Evolutionary conservation across 2,329 filamentous ascomycete genomes (phyloP), one percentile per base, ranked within the genome.

Genomic region (Ceratocystis papillata): DNA sequence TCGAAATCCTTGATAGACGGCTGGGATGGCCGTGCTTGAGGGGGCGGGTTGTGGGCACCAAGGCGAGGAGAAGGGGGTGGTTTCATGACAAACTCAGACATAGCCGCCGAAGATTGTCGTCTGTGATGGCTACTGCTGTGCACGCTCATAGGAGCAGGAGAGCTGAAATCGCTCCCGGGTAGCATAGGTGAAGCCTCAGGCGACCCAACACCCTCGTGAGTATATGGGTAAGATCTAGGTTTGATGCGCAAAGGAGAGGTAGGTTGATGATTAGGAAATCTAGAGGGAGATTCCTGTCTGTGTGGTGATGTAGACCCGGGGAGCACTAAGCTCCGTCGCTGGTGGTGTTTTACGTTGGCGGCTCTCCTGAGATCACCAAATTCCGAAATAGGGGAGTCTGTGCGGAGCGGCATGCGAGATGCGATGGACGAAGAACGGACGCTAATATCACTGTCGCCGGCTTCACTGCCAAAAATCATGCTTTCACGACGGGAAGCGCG

Each of bases 1-100:
- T 99, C 94, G 71, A 99, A 99, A 73, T 99, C 94, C 72, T 97
- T 97, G 77, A 99, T 99, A 0, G 95, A 99, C 6, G 93, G 91
- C 2, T 94, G 90, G 1, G 93, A 87, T 37, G 93, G 90, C 67
- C 91, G 87, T 62, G 91, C 89, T 74, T 96, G 91, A 1, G 88
- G 89, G 46, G 90, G 87, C 37, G 92, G 89, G 48, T 86, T 83
- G 67, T 84, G 87, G 2, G 90, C 87, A 61, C 83, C 85, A 63
- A 97, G 76, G 28, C 91, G 85, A 5, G 94, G 94, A 4, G 94
- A 99, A 0, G 89, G 81, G 0, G 93, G 90, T 17, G 86, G 85
- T 70, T 85, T 82, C 72, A 84, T 83, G 55, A 80, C 77, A 45
- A 81, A 78, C 44, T 84, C 82, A 72, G 91, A 95, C 37, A 93